A percentile compares a stretch with the other conserved stretches of the same genome.
phyloP scores from a whole-genome alignment of 805 yeast species.

The Candida ponderosae region DNA sequence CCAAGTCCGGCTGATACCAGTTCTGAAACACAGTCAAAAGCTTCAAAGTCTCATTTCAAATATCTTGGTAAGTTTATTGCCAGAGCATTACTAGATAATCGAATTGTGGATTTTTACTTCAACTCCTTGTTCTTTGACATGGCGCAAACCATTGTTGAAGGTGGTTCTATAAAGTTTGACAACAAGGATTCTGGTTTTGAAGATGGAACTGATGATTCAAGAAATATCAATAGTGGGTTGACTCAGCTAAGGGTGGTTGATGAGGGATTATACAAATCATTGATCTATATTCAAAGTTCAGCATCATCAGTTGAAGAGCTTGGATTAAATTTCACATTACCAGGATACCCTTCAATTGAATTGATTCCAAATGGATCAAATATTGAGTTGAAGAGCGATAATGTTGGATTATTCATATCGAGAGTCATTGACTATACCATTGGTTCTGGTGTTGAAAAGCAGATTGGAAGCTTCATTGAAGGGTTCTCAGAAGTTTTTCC shows the following conservation, averaged over 20 bases:
- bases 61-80: constrained; percentile 80
- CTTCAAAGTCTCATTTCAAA: constrained; percentile 45
- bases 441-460: constrained; percentile 55
- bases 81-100: constrained; percentile 77
- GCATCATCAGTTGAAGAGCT: constrained; percentile 38
- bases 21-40: constrained; percentile 27
- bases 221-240: constrained; percentile 16
- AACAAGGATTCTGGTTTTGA: no score
- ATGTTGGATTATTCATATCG: constrained; percentile 50
- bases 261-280: constrained; percentile 46
- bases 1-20: constrained; percentile 35
- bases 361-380: constrained; percentile 50
- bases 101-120: constrained; percentile 78
- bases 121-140: constrained; percentile 63
- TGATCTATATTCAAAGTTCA: constrained; percentile 35
- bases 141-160: constrained; percentile 30
- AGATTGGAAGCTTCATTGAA: constrained; percentile 57
- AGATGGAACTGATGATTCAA: no score
- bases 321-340: constrained; percentile 60
- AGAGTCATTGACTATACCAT: constrained; percentile 51
- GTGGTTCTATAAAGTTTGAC: background rate
- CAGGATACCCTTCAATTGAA: constrained; percentile 63
- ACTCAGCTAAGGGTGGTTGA: constrained; percentile 46
- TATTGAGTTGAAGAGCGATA: constrained; percentile 38
- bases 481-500: constrained; percentile 88